phyloP scores from a whole-genome alignment of 2,329 filamentous ascomycete species.

The Hortaea sp. region DNA sequence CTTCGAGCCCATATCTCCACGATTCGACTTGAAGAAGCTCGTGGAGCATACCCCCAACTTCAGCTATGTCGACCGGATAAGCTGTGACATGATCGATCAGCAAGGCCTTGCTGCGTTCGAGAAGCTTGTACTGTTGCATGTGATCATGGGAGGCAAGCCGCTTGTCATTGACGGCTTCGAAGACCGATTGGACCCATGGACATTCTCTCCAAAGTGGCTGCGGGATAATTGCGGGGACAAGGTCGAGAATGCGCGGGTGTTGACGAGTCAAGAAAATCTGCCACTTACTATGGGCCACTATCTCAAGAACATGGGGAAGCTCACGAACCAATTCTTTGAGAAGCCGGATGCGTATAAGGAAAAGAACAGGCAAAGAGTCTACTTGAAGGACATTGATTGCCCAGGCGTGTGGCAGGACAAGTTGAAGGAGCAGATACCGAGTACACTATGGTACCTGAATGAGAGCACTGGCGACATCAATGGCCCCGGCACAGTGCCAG shows the following conservation, averaged over 20 bases:
- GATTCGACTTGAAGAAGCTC: constrained; percentile 65
- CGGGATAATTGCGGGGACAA: constrained; percentile 69
- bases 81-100: constrained; percentile 64
- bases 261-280: constrained; percentile 61
- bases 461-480: constrained; percentile 55
- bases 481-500: constrained; percentile 45
- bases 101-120: constrained; percentile 74
- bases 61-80: constrained; percentile 73
- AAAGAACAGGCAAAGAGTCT: constrained; percentile 72
- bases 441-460: constrained; percentile 82
- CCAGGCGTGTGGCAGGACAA: constrained; percentile 77
- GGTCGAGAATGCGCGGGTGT: constrained; percentile 74
- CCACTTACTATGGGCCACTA: constrained; percentile 87
- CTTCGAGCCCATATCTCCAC: constrained; percentile 82
- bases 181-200: constrained; percentile 58
- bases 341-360: constrained; percentile 65
- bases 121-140: constrained; percentile 71
- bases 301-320: constrained; percentile 71
- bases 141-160: constrained; percentile 75
- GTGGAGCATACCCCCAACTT: constrained; percentile 77
- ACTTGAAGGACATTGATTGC: constrained; percentile 95
- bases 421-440: constrained; percentile 66
- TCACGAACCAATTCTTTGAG: constrained; percentile 68
- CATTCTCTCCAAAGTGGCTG: constrained; percentile 76
- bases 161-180: constrained; percentile 88